A percentile compares a stretch with the other conserved stretches of the same genome.
Evolutionary conservation across 768 basidiomycete species (phyloP).

Genomic region (Suillus placidus): DNA sequence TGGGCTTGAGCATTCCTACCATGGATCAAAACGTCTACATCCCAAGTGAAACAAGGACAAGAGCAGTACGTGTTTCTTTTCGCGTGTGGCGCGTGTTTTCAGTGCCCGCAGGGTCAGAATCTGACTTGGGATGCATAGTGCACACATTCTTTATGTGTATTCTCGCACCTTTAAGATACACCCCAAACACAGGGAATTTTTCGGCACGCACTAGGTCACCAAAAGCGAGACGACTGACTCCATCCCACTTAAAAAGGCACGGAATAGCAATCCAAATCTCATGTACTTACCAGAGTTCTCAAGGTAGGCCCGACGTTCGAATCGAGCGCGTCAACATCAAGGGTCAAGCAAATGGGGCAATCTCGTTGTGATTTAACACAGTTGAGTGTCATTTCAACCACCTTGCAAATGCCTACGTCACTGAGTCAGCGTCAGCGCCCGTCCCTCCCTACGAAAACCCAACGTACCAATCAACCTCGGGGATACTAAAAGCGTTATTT

Average conservation of each 20-base stretch:
- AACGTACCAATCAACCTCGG: conserved; percentile 70
- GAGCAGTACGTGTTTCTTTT: too few relatives aligned
- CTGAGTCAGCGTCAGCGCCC: conserved; percentile 40
- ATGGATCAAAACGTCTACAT: neutral
- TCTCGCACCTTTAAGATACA: neutral
- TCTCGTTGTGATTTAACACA: conserved; percentile 85
- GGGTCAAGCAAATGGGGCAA: conserved; percentile 89
- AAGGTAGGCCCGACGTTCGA: conserved; percentile 65
- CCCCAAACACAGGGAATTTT: neutral
- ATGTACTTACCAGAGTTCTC: conserved; percentile 70
- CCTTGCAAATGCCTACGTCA: conserved; percentile 79
- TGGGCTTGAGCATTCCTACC: neutral
- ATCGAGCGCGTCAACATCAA: conserved; percentile 94
- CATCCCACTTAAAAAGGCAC: neutral
- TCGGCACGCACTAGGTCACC: neutral
- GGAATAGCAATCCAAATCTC: too few relatives aligned
- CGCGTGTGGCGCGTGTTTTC: neutral
- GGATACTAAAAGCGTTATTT: conserved; percentile 83
- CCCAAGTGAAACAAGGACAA: too few relatives aligned
- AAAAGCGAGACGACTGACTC: neutral
- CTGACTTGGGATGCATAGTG: too few relatives aligned
- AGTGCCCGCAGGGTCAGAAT: neutral
- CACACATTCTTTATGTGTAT: too few relatives aligned
- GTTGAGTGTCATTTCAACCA: conserved; percentile 95
- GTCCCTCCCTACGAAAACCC: conserved; percentile 58